Percentiles rank a stretch among this genome's conserved stretches.
Evolutionary conservation across 2,329 filamentous ascomycete species (phyloP).

Genomic region (Fusarium sp.): DNA sequence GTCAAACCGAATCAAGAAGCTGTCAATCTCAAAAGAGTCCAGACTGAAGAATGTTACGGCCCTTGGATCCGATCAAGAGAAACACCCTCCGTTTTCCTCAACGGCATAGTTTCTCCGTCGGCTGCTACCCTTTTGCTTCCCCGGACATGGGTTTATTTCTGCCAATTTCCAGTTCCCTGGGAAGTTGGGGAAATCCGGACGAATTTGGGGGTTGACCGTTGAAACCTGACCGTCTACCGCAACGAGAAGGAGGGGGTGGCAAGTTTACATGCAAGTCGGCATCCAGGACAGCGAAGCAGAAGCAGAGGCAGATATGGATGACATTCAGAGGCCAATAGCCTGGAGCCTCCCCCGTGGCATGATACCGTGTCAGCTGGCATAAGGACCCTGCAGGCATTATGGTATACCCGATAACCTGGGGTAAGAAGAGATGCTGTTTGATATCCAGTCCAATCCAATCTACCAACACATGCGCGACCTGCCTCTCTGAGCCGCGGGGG

Average conservation of each 20-base stretch:
- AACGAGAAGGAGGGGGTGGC: constrained; percentile 3
- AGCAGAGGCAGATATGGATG: neutral
- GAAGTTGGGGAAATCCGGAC: constrained; percentile 38
- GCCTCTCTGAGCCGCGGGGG: constrained; percentile 17
- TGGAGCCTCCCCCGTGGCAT: constrained; percentile 22
- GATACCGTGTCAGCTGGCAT: constrained; percentile 35
- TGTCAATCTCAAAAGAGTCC: constrained; percentile 19
- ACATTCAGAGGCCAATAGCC: constrained; percentile 13
- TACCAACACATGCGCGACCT: constrained; percentile 11
- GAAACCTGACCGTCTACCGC: neutral
- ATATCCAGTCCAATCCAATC: neutral
- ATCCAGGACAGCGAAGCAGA: constrained; percentile 22
- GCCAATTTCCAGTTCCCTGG: constrained; percentile 25
- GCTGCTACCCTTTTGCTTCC: constrained; percentile 30
- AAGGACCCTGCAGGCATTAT: constrained; percentile 12
- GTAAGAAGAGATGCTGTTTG: constrained; percentile 16
- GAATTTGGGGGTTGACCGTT: constrained; percentile 32
- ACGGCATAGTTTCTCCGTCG: constrained; percentile 41
- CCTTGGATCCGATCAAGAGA: constrained; percentile 40
- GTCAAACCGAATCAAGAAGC: constrained; percentile 34
- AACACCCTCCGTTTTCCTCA: constrained; percentile 2
- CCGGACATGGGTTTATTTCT: constrained; percentile 24
- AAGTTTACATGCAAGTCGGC: constrained; percentile 12
- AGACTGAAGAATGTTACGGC: constrained; percentile 18
- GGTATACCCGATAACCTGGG: constrained; percentile 30